These are phyloP conservation scores for Ganoderma lucidum DNA, from an alignment of 1,284 basidiomycete species.

Conservation along the genomic window DNA sequence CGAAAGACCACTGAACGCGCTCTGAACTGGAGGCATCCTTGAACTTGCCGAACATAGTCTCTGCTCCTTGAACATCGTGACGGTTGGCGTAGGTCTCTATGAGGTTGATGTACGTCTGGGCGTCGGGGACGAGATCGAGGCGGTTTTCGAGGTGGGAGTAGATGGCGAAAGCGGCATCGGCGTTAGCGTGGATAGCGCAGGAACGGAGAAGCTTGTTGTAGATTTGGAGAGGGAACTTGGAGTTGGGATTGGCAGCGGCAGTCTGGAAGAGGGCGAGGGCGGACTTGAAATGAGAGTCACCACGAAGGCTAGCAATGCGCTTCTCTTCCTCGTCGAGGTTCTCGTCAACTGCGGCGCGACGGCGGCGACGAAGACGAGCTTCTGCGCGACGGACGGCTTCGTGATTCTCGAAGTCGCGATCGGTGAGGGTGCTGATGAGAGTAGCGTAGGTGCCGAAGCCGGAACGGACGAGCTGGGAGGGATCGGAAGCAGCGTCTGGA, in stretches of 20 bases:
- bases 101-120: slow-evolving; percentile 63
- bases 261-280: slow-evolving; percentile 81
- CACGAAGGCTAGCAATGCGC: slow-evolving; percentile 52
- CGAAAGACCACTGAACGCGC: slow-evolving; percentile 42
- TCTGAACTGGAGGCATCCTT: slow-evolving; percentile 49
- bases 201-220: slow-evolving; percentile 72
- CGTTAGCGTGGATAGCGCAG: slow-evolving; percentile 65
- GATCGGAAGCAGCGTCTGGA: slow-evolving; percentile 21
- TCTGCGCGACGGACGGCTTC: slow-evolving; percentile 55
- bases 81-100: slow-evolving; percentile 67
- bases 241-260: slow-evolving; percentile 49
- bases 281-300: slow-evolving; percentile 76
- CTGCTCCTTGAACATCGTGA: slow-evolving; percentile 65
- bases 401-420: slow-evolving; percentile 77
- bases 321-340: slow-evolving; percentile 37
- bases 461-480: slow-evolving; percentile 28
- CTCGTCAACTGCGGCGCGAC: slow-evolving; percentile 37
- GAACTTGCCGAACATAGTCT: slow-evolving; percentile 76
- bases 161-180: slow-evolving; percentile 72
- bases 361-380: slow-evolving; percentile 49
- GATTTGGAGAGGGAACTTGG: slow-evolving; percentile 48
- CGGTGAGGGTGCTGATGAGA: slow-evolving; percentile 75
- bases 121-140: slow-evolving; percentile 47
- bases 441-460: slow-evolving; percentile 67
- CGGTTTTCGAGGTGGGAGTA: slow-evolving; percentile 72